These are phyloP conservation scores for Wickerhamiella qilinensis DNA, from an alignment of 805 yeast species.

Conservation along the genomic window DNA sequence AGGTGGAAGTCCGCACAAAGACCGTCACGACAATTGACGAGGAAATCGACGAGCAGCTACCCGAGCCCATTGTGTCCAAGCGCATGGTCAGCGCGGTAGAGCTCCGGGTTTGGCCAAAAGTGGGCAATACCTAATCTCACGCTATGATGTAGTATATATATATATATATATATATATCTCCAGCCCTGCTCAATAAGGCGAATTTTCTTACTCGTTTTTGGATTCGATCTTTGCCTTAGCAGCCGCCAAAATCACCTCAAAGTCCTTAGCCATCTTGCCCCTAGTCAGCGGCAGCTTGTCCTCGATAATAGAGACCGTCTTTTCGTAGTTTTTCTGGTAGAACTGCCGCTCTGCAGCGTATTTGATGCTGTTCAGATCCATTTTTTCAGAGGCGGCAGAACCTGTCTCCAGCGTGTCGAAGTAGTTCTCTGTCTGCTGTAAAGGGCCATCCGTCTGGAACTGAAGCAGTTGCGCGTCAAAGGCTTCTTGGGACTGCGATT, in stretches of 20 bases:
- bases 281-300: conserved; percentile 17
- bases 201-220: not conserved
- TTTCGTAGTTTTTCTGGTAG: conserved; percentile 33
- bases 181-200: no score
- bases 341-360: conserved; percentile 51
- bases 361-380: conserved; percentile 37
- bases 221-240: not conserved
- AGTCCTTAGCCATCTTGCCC: conserved; percentile 32
- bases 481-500: conserved; percentile 56
- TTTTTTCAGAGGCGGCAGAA: conserved; percentile 23
- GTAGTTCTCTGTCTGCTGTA: conserved; percentile 10
- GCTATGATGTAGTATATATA: no score
- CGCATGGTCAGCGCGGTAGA: conserved; percentile 31
- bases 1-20: conserved; percentile 46
- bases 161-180: no score
- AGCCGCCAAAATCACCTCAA: conserved; percentile 11
- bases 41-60: conserved; percentile 22
- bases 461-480: conserved; percentile 34
- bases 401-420: conserved; percentile 5
- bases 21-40: conserved; percentile 63
- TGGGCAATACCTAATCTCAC: not conserved
- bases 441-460: conserved; percentile 43
- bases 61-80: conserved; percentile 20
- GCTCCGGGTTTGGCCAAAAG: conserved; percentile 19
- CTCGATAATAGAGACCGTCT: conserved; percentile 33